Evolutionary conservation across 495 filamentous ascomycete genomes (phyloP).

Genomic region (Venustampulla echinocandica): DNA sequence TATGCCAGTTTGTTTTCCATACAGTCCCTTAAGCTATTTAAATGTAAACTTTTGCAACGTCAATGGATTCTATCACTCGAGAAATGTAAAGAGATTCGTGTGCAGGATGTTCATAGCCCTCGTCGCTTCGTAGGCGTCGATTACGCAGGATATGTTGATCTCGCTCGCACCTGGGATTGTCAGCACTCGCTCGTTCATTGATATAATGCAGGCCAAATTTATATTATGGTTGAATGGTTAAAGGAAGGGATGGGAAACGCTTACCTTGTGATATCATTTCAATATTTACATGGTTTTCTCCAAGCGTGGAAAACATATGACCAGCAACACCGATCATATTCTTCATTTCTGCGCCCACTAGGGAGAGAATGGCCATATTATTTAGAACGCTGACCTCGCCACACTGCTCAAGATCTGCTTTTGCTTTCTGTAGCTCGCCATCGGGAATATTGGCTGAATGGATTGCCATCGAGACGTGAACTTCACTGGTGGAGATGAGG

Average conservation of each 20-base stretch:
- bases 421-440: conserved; percentile 54
- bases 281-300: conserved; percentile 82
- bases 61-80: conserved; percentile 36
- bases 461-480: conserved; percentile 91
- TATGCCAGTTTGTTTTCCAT: too few relatives aligned
- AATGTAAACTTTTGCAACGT: too few relatives aligned
- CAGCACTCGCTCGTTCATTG: too few relatives aligned
- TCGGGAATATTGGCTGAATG: conserved; percentile 65
- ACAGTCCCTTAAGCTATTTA: too few relatives aligned
- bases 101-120: conserved; percentile 92
- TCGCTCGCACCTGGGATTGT: conserved; percentile 74
- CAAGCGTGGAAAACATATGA: conserved; percentile 80
- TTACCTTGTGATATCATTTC: conserved; percentile 97
- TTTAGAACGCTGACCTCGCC: conserved; percentile 79
- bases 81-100: conserved; percentile 74
- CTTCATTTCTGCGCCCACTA: conserved; percentile 92
- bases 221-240: too few relatives aligned
- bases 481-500: conserved; percentile 86
- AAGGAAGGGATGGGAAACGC: conserved; percentile 17
- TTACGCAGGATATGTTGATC: conserved; percentile 97
- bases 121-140: conserved; percentile 80
- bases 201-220: too few relatives aligned
- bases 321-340: conserved; percentile 88
- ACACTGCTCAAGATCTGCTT: conserved; percentile 61
- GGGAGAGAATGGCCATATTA: conserved; percentile 82